These are phyloP conservation scores for Lepidium aucheri DNA, from an alignment of 345 rosid genomes.

Conservation along the genomic window DNA sequence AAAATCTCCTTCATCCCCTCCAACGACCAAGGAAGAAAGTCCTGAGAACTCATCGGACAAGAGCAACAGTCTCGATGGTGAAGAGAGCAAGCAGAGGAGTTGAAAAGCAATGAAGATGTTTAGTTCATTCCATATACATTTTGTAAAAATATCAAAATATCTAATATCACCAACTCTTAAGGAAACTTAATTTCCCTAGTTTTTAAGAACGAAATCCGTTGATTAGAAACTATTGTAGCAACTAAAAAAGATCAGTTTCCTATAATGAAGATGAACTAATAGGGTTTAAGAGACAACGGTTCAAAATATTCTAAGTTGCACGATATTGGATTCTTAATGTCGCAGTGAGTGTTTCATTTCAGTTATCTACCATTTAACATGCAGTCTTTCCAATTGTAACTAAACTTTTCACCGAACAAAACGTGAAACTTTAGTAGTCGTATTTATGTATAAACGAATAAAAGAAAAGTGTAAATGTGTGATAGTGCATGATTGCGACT, in stretches of 20 bases:
- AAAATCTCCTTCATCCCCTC: background rate
- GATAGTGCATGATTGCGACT: slow-evolving; percentile 15
- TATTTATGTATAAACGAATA: background rate
- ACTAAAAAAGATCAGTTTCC: background rate
- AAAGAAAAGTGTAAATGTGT: background rate
- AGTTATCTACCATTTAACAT: too few relatives aligned
- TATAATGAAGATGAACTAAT: too few relatives aligned
- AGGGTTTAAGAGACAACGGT: too few relatives aligned
- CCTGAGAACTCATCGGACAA: background rate
- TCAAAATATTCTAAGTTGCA: too few relatives aligned
- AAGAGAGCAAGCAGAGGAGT: slow-evolving; percentile 11
- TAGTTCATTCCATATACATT: background rate
- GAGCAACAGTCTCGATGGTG: background rate
- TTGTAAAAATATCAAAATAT: background rate
- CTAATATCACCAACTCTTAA: background rate
- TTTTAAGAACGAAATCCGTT: background rate
- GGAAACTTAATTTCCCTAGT: background rate
- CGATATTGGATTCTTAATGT: too few relatives aligned
- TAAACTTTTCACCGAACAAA: background rate
- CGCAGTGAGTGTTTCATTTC: too few relatives aligned
- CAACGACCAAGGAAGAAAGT: background rate
- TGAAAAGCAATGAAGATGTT: background rate
- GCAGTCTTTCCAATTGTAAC: too few relatives aligned
- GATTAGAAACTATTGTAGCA: background rate
- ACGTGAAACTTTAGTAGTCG: background rate